Base-by-base conservation (phyloP, 768 basidiomycete species). In the Boletus speciosus region DNA sequence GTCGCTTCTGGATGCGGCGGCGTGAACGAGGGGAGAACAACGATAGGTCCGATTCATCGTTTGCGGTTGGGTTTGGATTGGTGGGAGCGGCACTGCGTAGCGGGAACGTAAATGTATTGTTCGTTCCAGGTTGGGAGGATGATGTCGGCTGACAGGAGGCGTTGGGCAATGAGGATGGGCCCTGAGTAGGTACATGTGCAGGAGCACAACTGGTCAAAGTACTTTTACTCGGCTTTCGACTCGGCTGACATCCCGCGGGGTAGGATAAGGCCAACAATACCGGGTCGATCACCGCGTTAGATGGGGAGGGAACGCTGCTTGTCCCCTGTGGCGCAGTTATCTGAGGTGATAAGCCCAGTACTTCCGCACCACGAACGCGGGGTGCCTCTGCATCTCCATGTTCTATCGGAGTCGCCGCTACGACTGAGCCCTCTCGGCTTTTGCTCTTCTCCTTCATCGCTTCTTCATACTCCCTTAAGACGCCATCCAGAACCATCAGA, bases 1-100 rank as follows among this genome's bases (percentile, higher is more conserved):
- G 71, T 37, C 86, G 76, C 54, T 88, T 88, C 54, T 72, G 71
- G 23, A 81, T 57, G n/a, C 79, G 81, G 34, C 83, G 78, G 7
- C 82, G 82, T 9, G 79, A 74, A 1, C 59, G 61, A 1, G 83
- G 82, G 19, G 76, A 80, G 21, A 79, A 71, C 31, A 50, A 49
- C n/a, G 58, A 57, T 16, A 66, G 44, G 42, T 65, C 65, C 29
- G 58, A n/a, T 5, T 55, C 49, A 36, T 43, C 49, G 3, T 48
- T 60, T 25, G 27, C 25, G 19, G 52, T 9, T 6, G 32, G 40
- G 19, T 50, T 31, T 15, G 54, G n/a, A 16, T 45, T 3, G 5
- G 54, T 4, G 19, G 2, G 31, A 27, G 32, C 14, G 21, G 31
- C 25, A 21, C 36, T 19, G 16, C 16, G 32, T 32, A 37, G 37